Percentiles rank a stretch among this genome's conserved stretches.
Conservation (phyloP, 169 alveolate genomes). For the Neospora caninum region DNA sequence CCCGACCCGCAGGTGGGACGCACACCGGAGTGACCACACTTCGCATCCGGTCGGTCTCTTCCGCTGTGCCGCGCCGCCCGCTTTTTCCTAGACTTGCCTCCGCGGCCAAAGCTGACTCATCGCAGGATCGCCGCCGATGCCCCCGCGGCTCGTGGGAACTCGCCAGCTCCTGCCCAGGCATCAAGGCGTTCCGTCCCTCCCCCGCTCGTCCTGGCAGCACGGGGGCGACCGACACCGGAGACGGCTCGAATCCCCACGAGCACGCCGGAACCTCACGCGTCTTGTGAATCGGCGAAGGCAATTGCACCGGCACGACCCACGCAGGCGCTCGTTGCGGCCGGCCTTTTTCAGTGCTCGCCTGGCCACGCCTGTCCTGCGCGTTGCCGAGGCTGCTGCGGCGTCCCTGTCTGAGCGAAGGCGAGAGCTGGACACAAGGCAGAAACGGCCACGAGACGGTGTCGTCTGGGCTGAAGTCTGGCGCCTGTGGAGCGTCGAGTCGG, state of each 20-base stretch:
- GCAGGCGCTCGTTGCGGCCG: background rate
- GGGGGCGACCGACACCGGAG: background rate
- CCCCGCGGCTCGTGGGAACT: background rate
- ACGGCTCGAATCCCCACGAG: background rate
- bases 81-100: background rate
- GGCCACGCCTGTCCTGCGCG: background rate
- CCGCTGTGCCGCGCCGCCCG: background rate
- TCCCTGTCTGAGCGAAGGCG: background rate
- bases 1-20: background rate
- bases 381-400: background rate
- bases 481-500: background rate
- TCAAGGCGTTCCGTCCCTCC: too few relatives aligned
- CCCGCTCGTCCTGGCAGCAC: too few relatives aligned
- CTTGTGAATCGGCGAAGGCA: background rate
- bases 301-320: background rate
- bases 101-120: background rate
- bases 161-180: background rate
- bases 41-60: background rate
- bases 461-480: background rate
- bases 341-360: background rate
- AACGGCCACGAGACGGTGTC: background rate
- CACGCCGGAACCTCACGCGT: background rate
- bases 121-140: background rate
- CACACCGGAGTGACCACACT: background rate
- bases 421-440: background rate